phyloP scores from a whole-genome alignment of 2,329 filamentous ascomycete species.

The Plectosphaerella cucumerina region DNA sequence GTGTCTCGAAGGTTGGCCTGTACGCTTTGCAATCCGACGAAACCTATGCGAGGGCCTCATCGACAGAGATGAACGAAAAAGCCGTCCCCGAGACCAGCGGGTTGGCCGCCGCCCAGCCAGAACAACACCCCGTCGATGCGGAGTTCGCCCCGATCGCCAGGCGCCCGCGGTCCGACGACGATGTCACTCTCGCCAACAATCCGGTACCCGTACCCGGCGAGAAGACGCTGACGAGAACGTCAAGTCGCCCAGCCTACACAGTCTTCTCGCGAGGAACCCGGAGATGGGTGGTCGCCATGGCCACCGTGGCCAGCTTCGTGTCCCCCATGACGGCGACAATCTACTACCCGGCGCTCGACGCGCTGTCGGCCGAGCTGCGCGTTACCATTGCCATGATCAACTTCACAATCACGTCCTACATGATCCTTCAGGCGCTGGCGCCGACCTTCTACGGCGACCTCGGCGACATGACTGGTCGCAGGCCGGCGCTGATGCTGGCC shows the following conservation, averaged over 20 bases:
- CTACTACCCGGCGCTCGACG: constrained; percentile 40
- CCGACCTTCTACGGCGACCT: constrained; percentile 60
- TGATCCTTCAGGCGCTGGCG: constrained; percentile 60
- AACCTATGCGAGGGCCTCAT: too few relatives aligned
- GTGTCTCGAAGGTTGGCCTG: too few relatives aligned
- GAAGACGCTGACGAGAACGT: constrained; percentile 21
- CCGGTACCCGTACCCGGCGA: constrained; percentile 11
- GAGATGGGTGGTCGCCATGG: constrained; percentile 49
- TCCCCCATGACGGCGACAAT: constrained; percentile 59
- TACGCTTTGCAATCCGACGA: too few relatives aligned
- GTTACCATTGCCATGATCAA: constrained; percentile 39
- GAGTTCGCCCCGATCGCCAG: too few relatives aligned
- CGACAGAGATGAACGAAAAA: too few relatives aligned
- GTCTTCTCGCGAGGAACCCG: constrained; percentile 35
- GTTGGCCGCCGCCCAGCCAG: too few relatives aligned
- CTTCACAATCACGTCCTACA: constrained; percentile 54
- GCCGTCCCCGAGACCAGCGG: too few relatives aligned
- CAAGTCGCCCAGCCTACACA: constrained; percentile 29
- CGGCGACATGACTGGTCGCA: constrained; percentile 54
- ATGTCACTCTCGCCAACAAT: constrained; percentile 10
- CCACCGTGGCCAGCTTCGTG: constrained; percentile 47
- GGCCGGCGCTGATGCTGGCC: constrained; percentile 57
- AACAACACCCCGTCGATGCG: too few relatives aligned
- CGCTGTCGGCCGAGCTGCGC: constrained; percentile 32
- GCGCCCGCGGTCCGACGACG: neutral